Base-by-base conservation (phyloP, 768 basidiomycete species). In the Leccinum olivaceopallidum region DNA sequence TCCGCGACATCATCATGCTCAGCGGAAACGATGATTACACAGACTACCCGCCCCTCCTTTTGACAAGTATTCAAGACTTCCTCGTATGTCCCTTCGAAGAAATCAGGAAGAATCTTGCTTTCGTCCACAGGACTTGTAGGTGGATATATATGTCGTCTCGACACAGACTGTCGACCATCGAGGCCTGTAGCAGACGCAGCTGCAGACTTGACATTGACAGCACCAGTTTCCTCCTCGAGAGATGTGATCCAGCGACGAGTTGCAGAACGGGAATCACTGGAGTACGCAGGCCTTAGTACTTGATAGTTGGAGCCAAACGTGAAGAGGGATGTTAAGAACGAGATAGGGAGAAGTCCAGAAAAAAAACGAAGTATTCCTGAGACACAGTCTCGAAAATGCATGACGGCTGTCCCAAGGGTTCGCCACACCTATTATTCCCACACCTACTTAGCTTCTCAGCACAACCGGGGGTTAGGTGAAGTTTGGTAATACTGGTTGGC, bases 1-100 rank as follows among this genome's bases (percentile, higher is more conserved):
- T 87, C 88, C 2, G 85, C 77, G 26, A 89, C 90, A 63, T 94
- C 88, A 69, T 98, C 94, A 66, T 99, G 95, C 70, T 97, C 95
- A 39, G 87, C 86, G 66, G 90, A 94, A 59, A 93, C 87, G 32
- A 98, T 78, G 4, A 98, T 75, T 3, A 95, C 83, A 67, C 94
- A 92, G 0, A 88, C 88, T 55, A 97, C 80, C 71, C 83, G 85
- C 22, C 80, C 76, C 49, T 95, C 90, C 54, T 79, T 83, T 70
- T 93, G 85, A 61, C 92, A 90, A 42, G 73, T 69, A 56, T 84
- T 80, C 62, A 96, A 74, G 44, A 88, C 89, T 5, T 88, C 83
- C 62, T 98, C 94, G 71, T 98, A 98, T 18, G 84, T 81, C 2
- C 90, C 90, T 4, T 87, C 73, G 53, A 80, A 85, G 75, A 97